These are phyloP conservation scores for Venturia aucupariae DNA, from an alignment of 2,329 filamentous ascomycete species.

Conservation along the genomic window DNA sequence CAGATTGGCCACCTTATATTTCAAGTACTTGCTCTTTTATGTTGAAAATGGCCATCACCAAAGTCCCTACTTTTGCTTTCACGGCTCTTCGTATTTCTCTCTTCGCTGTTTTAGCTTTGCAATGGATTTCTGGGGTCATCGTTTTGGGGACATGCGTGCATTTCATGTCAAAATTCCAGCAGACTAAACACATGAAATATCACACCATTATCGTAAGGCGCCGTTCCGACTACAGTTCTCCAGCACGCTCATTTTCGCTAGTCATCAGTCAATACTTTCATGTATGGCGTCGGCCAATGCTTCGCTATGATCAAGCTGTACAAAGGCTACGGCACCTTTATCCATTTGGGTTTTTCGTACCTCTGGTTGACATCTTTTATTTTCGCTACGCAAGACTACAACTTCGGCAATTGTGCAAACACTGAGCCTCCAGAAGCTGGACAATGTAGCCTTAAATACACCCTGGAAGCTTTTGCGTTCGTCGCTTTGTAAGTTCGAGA, in stretches of 20 bases:
- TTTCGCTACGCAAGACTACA: conserved; percentile 39
- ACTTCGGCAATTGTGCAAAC: conserved; percentile 23
- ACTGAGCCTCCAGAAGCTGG: conserved; percentile 25
- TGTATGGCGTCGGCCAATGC: conserved; percentile 20
- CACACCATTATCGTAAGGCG: conserved; percentile 33
- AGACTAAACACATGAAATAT: conserved; percentile 29
- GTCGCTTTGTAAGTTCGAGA: conserved; percentile 33
- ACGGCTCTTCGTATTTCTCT: not conserved
- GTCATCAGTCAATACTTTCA: conserved; percentile 35
- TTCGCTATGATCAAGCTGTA: conserved; percentile 31
- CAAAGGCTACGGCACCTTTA: conserved; percentile 29
- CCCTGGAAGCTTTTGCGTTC: conserved; percentile 37
- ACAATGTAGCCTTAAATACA: conserved; percentile 30
- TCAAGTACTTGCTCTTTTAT: not conserved
- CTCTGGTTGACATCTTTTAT: conserved; percentile 42
- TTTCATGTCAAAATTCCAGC: conserved; percentile 28
- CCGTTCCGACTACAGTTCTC: not conserved
- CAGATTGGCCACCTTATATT: not conserved
- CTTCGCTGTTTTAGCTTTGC: conserved; percentile 19
- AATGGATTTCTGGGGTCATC: conserved; percentile 32
- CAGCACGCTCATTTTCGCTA: conserved; percentile 25
- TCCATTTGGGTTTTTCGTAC: conserved; percentile 39
- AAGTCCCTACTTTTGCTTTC: not conserved
- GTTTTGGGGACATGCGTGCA: conserved; percentile 33
- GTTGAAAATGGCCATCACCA: not conserved